These are phyloP conservation scores for Cocos nucifera DNA, from an alignment of 176 grass and related monocot genomes.

Conservation along the genomic window DNA sequence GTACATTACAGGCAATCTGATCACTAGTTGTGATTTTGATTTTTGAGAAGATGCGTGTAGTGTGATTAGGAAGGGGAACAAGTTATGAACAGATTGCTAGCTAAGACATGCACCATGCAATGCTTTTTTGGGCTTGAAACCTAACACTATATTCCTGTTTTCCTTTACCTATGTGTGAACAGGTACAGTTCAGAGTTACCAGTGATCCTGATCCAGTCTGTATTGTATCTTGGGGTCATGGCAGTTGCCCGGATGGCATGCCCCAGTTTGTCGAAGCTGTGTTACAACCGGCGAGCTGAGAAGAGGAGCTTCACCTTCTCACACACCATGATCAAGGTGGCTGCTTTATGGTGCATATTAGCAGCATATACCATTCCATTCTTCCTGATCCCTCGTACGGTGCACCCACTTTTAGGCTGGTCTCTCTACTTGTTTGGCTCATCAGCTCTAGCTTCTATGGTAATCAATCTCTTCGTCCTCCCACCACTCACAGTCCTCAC, in stretches of 20 bases:
- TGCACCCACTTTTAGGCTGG: constrained; percentile 80
- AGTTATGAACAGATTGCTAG: too few species aligned
- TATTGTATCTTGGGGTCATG: constrained; percentile 65
- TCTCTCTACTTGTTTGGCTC: constrained; percentile 66
- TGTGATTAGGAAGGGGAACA: too few species aligned
- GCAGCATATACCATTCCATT: constrained; percentile 71
- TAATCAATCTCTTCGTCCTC: constrained; percentile 68
- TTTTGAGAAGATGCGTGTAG: too few species aligned
- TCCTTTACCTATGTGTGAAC: background rate
- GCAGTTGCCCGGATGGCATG: constrained; percentile 48
- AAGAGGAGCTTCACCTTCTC: constrained; percentile 50
- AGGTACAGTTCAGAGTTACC: constrained; percentile 69
- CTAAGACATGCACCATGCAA: too few species aligned
- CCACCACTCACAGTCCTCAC: constrained; percentile 42
- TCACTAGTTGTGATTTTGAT: too few species aligned
- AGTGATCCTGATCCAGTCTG: constrained; percentile 53
- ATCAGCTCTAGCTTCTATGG: constrained; percentile 52
- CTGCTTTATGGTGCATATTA: constrained; percentile 48
- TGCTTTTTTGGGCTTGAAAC: too few species aligned
- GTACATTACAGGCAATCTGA: too few species aligned
- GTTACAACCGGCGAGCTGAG: constrained; percentile 69
- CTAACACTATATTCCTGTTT: too few species aligned
- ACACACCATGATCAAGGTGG: constrained; percentile 54
- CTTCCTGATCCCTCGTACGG: constrained; percentile 69
- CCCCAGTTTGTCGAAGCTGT: constrained; percentile 68